These are phyloP conservation scores for Vitis hybrid DNA, from an alignment of 177 flowering plant genomes.

Conservation along the genomic window DNA sequence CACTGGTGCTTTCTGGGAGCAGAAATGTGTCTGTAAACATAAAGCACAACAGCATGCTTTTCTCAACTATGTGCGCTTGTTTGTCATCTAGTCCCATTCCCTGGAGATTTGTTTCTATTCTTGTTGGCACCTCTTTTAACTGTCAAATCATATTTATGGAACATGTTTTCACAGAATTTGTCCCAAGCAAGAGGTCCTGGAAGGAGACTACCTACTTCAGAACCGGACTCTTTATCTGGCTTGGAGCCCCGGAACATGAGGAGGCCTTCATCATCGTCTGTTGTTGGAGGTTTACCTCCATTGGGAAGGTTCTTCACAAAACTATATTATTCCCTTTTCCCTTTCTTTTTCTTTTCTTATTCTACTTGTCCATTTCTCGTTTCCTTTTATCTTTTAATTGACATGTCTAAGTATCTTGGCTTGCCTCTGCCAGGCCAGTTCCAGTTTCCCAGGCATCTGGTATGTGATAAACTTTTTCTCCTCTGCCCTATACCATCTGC, in stretches of 20 bases:
- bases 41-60: too few species aligned
- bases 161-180: conserved; percentile 49
- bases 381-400: conserved; percentile 5
- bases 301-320: conserved; percentile 61
- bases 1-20: too few species aligned
- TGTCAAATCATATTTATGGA: background rate
- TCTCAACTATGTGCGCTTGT: background rate
- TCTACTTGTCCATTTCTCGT: background rate
- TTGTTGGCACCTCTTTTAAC: too few species aligned
- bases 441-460: conserved; percentile 82
- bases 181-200: conserved; percentile 69
- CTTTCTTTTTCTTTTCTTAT: background rate
- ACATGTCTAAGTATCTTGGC: conserved; percentile 11
- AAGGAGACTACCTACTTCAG: conserved; percentile 58
- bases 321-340: background rate
- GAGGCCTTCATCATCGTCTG: conserved; percentile 79
- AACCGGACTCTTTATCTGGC: conserved; percentile 58
- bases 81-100: background rate
- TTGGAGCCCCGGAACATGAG: conserved; percentile 64
- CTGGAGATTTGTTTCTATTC: background rate
- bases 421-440: conserved; percentile 51
- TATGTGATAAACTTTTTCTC: conserved; percentile 28
- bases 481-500: background rate
- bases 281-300: conserved; percentile 93
- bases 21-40: too few species aligned